Evolutionary conservation across 2,329 filamentous ascomycete species (phyloP).

Genomic region (Geosmithia flava): DNA sequence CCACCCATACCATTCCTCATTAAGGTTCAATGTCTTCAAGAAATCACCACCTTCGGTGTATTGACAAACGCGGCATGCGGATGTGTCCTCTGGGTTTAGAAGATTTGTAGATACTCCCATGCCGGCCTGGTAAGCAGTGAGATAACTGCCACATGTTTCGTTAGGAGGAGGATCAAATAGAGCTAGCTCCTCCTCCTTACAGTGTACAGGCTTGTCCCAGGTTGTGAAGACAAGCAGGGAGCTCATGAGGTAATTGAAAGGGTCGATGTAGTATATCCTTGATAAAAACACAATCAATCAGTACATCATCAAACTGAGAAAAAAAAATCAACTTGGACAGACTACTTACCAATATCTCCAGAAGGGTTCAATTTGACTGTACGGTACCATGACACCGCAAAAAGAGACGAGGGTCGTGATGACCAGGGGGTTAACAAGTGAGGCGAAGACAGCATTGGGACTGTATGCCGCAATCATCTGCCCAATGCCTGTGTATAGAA

Average conservation of each 20-base stretch:
- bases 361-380: conserved; percentile 46
- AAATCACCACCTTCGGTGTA: conserved; percentile 48
- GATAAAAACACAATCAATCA: too few relatives aligned
- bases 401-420: conserved; percentile 52
- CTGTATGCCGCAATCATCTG: conserved; percentile 53
- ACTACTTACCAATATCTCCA: conserved; percentile 60
- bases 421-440: conserved; percentile 42
- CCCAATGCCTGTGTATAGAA: conserved; percentile 47
- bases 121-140: conserved; percentile 35
- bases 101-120: conserved; percentile 36
- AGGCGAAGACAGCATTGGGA: conserved; percentile 46
- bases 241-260: conserved; percentile 50
- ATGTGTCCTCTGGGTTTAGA: conserved; percentile 44
- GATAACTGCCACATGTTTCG: conserved; percentile 45
- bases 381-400: conserved; percentile 65
- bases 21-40: conserved; percentile 43
- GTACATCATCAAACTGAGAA: too few relatives aligned
- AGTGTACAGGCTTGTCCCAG: conserved; percentile 33
- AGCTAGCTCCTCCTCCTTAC: conserved; percentile 34
- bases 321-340: too few relatives aligned
- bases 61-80: conserved; percentile 47
- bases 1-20: conserved; percentile 53
- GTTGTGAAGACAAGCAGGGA: conserved; percentile 38
- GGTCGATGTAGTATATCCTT: conserved; percentile 50
- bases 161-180: conserved; percentile 35